Evolutionary conservation across 805 yeast genomes (phyloP).

Genomic region (Yarrowia deformans): DNA sequence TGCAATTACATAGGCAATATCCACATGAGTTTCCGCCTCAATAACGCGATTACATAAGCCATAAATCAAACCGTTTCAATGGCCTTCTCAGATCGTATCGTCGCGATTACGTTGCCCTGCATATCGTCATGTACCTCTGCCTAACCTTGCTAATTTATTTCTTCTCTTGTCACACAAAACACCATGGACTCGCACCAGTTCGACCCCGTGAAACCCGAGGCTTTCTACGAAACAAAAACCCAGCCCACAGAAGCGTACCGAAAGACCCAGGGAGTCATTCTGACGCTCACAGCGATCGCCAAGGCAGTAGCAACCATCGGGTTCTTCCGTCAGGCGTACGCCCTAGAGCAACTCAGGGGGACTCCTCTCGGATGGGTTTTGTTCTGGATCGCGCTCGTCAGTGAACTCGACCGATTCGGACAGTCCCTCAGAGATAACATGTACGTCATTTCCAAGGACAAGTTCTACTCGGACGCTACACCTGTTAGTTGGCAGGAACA

Average conservation of each 20-base stretch:
- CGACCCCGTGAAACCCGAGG: neutral
- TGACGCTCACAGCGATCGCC: neutral
- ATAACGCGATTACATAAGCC: too few relatives aligned
- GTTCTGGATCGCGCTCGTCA: neutral
- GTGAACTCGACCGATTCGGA: conserved; percentile 13
- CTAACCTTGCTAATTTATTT: too few relatives aligned
- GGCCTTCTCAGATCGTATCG: too few relatives aligned
- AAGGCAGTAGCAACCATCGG: neutral
- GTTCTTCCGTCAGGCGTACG: conserved; percentile 15
- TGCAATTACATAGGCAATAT: too few relatives aligned
- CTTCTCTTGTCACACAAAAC: neutral
- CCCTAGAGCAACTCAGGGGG: neutral
- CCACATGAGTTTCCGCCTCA: too few relatives aligned
- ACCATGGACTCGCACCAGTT: neutral
- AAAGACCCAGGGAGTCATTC: neutral
- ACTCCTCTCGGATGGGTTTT: neutral
- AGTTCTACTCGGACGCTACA: conserved; percentile 29
- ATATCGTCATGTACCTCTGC: too few relatives aligned
- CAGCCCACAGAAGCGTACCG: conserved; percentile 13
- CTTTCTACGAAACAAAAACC: neutral
- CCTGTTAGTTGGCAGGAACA: conserved; percentile 28
- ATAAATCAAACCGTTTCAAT: too few relatives aligned
- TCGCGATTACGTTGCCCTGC: too few relatives aligned
- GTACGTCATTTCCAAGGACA: conserved; percentile 25
- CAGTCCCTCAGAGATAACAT: conserved; percentile 30